Evolutionary conservation across 306 rosid species (phyloP).

Genomic region (Dalbergia cultrata): DNA sequence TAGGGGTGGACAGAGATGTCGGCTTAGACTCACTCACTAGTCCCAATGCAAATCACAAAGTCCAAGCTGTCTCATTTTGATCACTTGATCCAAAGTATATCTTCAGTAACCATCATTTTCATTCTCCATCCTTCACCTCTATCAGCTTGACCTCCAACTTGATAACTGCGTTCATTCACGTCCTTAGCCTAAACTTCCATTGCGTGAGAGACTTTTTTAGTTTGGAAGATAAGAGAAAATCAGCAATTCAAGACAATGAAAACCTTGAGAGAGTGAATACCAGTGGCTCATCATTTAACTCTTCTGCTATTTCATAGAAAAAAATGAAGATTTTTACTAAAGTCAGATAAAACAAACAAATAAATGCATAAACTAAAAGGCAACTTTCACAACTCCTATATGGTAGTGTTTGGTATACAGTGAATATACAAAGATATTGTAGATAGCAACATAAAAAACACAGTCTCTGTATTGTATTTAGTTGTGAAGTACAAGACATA

Average conservation of each 20-base stretch:
- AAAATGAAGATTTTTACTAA: neutral
- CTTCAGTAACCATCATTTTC: constrained; percentile 1
- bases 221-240: neutral
- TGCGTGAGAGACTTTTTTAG: neutral
- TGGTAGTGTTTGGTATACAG: too few species aligned
- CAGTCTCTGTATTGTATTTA: too few species aligned
- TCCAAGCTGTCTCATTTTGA: neutral
- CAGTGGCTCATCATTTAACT: neutral
- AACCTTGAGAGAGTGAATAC: constrained; percentile 6
- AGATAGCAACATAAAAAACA: too few species aligned
- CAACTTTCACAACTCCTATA: constrained; percentile 3
- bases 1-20: neutral
- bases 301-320: neutral
- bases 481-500: too few species aligned
- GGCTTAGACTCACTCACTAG: neutral
- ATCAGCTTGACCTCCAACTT: neutral
- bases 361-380: neutral
- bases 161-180: constrained; percentile 9
- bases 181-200: neutral
- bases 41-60: neutral
- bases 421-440: too few species aligned
- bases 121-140: neutral
- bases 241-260: constrained; percentile 4
- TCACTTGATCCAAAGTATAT: neutral
- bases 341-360: neutral